Evolutionary conservation across 805 yeast species (phyloP).

Genomic region (Hanseniaspora jakobsenii): DNA sequence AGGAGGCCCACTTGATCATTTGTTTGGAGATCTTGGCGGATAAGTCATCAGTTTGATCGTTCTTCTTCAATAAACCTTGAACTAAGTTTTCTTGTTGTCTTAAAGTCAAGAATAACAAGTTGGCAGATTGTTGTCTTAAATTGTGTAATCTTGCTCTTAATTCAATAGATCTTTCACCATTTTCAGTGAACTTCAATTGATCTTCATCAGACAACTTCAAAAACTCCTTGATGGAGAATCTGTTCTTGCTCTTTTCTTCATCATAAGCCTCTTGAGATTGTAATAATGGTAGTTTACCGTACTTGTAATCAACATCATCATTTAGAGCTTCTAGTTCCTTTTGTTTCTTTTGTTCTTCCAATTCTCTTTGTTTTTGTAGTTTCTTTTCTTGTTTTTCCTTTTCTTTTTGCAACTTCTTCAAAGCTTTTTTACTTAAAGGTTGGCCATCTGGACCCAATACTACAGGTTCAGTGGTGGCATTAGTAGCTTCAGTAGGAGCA

Average conservation of each 20-base stretch:
- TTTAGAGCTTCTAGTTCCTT: slow-evolving; percentile 61
- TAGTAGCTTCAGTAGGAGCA: too few relatives aligned
- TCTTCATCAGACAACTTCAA: slow-evolving; percentile 29
- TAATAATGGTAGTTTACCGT: slow-evolving; percentile 80
- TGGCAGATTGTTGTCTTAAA: slow-evolving; percentile 90
- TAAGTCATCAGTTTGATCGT: slow-evolving; percentile 31
- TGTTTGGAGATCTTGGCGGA: slow-evolving; percentile 69
- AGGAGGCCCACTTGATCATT: slow-evolving; percentile 92
- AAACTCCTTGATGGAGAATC: slow-evolving; percentile 42
- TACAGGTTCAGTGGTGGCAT: slow-evolving; percentile 20
- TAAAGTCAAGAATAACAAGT: slow-evolving; percentile 77
- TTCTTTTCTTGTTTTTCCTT: slow-evolving; percentile 85
- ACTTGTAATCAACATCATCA: slow-evolving; percentile 54
- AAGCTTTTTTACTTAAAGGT: slow-evolving; percentile 85
- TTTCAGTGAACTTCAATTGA: slow-evolving; percentile 32
- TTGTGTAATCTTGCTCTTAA: slow-evolving; percentile 92
- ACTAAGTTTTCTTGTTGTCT: slow-evolving; percentile 79
- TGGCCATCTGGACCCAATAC: slow-evolving; percentile 65
- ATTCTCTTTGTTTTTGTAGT: slow-evolving; percentile 80
- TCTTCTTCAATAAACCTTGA: slow-evolving; percentile 71
- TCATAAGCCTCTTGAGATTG: slow-evolving; percentile 56
- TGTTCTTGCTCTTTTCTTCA: slow-evolving; percentile 46
- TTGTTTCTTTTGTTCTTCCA: slow-evolving; percentile 77
- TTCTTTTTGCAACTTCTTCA: slow-evolving; percentile 88
- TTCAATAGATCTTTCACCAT: slow-evolving; percentile 64